A percentile compares a stretch with the other conserved stretches of the same genome.
phyloP scores from a whole-genome alignment of 164 flowering plant species.

The Magnolia sinica region DNA sequence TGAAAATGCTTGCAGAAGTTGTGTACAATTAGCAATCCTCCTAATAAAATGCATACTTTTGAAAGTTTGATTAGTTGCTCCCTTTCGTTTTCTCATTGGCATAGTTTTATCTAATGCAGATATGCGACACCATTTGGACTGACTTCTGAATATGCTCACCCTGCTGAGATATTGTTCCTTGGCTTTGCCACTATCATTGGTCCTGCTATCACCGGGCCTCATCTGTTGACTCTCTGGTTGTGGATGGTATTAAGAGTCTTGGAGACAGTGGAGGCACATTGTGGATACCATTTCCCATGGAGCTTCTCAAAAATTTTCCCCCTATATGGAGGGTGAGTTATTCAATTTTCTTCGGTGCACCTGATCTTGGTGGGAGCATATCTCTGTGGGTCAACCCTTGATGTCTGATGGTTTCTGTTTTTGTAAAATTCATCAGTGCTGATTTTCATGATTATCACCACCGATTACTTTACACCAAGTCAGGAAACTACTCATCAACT shows the following conservation, averaged over 20 bases:
- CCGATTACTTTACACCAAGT: conserved; percentile 89
- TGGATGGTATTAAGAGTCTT: conserved; percentile 95
- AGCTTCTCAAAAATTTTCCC: conserved; percentile 88
- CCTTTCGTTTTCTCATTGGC: neutral
- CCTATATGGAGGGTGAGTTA: conserved; percentile 85
- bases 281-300: conserved; percentile 99
- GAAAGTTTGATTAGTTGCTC: too few relatives aligned
- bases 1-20: too few relatives aligned
- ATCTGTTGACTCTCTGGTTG: conserved; percentile 85
- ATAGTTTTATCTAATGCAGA: conserved; percentile 31
- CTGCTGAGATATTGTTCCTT: conserved; percentile 94
- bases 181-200: conserved; percentile 98
- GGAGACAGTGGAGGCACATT: conserved; percentile 98
- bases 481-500: conserved; percentile 96
- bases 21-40: too few relatives aligned
- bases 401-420: conserved; percentile 5
- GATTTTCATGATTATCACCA: conserved; percentile 99
- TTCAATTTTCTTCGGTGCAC: neutral
- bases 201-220: conserved; percentile 98
- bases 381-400: neutral
- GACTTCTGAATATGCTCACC: conserved; percentile 99
- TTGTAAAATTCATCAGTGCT: conserved; percentile 44
- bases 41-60: too few relatives aligned
- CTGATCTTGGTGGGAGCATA: neutral
- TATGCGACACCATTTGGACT: conserved; percentile 98